Base-by-base conservation (phyloP, 2,329 filamentous ascomycete species). In the Purpureocillium lavendulum region DNA sequence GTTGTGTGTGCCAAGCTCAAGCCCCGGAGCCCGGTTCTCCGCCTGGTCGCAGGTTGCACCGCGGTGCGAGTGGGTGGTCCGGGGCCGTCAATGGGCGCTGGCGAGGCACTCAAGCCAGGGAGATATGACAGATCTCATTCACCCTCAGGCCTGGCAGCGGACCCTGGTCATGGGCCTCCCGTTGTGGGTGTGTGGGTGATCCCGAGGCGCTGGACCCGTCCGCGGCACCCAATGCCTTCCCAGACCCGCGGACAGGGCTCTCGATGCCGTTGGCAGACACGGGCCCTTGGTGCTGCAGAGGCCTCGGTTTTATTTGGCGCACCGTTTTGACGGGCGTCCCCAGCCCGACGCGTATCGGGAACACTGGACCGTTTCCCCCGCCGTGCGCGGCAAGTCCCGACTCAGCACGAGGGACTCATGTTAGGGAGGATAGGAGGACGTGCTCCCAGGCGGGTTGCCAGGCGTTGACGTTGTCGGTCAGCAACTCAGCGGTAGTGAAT, bases 201-300 rank as follows among this genome's bases (percentile, higher is more conserved):
- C 54, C 56, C 51, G 46, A 55, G 48, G 43, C 42, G 44, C 45
- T 52, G 52, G 52, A 47, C 49, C 51, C 50, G 48, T 45, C 36
- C 34, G 35, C 42, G 36, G 40, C 40, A 42, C 31, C 39, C 37
- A 40, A 31, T n/a, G 12, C 35, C 41, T 38, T 16, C 40, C 36
- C 35, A 40, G 33, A 41, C 39, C 29, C 36, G 35, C 33, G 35
- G 40, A 37, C 43, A 33, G 30, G 24, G 41, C 33, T 30, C 17
- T 24, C 39, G 38, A 31, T 38, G 39, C 26, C 21, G 8, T 17
- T 29, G 26, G 11, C 29, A 24, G 34, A 9, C 24, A 9, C 24
- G n/a, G 14, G 24, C n/a, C 14, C 15, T 16, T 13, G 34, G 21
- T 24, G 7, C n/a, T 26, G 34, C 34, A 29, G 24, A 26, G 15